phyloP scores from a whole-genome alignment of 1,284 basidiomycete genomes.

The Malassezia obtusa region DNA sequence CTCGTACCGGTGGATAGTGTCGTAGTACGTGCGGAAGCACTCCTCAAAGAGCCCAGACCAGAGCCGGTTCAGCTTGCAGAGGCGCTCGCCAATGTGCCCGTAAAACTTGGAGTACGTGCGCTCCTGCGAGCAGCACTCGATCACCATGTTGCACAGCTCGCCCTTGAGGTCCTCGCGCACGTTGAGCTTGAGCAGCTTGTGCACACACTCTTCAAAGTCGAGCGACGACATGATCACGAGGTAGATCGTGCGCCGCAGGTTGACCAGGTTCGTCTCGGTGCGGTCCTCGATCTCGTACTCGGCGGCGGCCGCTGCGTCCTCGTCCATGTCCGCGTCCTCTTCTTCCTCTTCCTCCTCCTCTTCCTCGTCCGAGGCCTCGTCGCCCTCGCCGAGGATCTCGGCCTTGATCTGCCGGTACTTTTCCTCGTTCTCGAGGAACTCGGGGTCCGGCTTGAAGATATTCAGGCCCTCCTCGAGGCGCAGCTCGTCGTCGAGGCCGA shows the following conservation, averaged over 20 bases:
- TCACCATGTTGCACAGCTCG: conserved; percentile 94
- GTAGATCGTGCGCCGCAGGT: conserved; percentile 86
- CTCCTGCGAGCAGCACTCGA: conserved; percentile 99
- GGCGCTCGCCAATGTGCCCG: conserved; percentile 86
- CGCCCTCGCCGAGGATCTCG: conserved; percentile 70
- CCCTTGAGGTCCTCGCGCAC: conserved; percentile 57
- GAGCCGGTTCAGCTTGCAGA: conserved; percentile 85
- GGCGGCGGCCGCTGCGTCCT: conserved; percentile 46
- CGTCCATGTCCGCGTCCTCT: conserved; percentile 57
- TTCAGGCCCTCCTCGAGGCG: conserved; percentile 90
- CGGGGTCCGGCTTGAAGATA: conserved; percentile 87
- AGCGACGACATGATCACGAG: conserved; percentile 75
- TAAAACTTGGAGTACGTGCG: conserved; percentile 93
- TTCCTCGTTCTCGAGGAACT: conserved; percentile 82
- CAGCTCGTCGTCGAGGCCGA: conserved; percentile 82
- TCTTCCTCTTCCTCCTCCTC: conserved; percentile 58
- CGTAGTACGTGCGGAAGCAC: conserved; percentile 83
- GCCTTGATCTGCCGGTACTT: conserved; percentile 81
- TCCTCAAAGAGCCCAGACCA: conserved; percentile 84
- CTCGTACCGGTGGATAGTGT: conserved; percentile 95
- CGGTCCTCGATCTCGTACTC: conserved; percentile 73
- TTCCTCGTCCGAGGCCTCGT: conserved; percentile 47
- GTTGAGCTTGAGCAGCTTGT: conserved; percentile 89
- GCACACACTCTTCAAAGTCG: conserved; percentile 91
- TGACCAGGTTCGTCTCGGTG: conserved; percentile 90